Conservation (phyloP, 345 rosid genomes). For the Citrus mangshanensis region DNA sequence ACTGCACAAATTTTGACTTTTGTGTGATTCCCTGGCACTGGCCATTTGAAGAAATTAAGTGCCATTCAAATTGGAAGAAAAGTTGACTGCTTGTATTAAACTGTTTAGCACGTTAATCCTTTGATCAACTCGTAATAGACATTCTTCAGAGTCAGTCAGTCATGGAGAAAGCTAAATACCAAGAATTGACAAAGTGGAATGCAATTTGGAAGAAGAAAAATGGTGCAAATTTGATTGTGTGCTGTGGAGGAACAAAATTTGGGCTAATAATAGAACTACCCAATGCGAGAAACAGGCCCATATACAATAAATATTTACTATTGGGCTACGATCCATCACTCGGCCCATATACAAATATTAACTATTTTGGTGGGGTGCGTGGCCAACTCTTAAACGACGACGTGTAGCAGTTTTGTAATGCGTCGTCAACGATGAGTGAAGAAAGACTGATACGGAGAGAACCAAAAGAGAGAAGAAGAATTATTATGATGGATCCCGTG, state of each 20-base stretch:
- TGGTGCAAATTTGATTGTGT: too few species aligned
- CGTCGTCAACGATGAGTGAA: neutral
- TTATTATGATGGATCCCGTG: constrained; percentile 78
- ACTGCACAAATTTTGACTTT: too few species aligned
- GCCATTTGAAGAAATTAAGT: too few species aligned
- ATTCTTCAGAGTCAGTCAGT: too few species aligned
- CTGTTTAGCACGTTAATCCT: neutral
- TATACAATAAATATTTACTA: neutral
- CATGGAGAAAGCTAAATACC: too few species aligned
- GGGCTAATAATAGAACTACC: neutral
- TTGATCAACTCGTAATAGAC: neutral
- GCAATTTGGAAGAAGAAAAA: too few species aligned
- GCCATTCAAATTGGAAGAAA: neutral
- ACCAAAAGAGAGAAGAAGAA: neutral
- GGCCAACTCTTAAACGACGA: neutral
- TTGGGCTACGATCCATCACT: neutral
- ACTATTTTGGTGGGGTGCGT: neutral
- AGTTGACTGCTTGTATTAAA: neutral
- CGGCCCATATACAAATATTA: neutral
- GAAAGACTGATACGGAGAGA: neutral
- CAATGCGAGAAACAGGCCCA: neutral
- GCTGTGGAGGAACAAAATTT: too few species aligned
- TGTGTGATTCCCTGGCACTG: too few species aligned
- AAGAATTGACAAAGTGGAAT: too few species aligned
- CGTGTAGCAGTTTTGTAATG: neutral